Percentiles rank a stretch among this genome's conserved stretches.
phyloP scores from a whole-genome alignment of 345 rosid species.

The Atalantia buxifolia region DNA sequence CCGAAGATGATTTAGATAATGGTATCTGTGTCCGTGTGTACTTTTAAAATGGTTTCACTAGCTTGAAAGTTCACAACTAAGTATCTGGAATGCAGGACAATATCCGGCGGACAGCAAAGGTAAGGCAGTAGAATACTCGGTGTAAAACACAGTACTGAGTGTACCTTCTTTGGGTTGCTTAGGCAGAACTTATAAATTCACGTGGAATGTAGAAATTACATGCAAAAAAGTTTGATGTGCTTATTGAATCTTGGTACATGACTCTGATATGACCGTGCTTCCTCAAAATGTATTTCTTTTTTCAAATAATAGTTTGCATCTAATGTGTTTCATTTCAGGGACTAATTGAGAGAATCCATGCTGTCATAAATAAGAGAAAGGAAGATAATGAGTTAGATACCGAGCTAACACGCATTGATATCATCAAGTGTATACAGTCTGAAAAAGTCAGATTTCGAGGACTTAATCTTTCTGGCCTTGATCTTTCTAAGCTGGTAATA shows the following conservation, averaged over 20 bases:
- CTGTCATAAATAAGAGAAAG: constrained; percentile 42
- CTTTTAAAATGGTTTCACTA: background rate
- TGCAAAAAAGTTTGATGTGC: background rate
- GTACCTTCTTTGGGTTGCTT: background rate
- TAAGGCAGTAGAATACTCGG: background rate
- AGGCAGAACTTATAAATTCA: background rate
- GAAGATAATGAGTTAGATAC: constrained; percentile 53
- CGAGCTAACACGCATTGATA: constrained; percentile 74
- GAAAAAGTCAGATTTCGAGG: constrained; percentile 79
- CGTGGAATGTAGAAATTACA: background rate
- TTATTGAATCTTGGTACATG: background rate
- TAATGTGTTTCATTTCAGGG: constrained; percentile 44
- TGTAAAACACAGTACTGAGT: background rate
- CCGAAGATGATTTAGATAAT: background rate
- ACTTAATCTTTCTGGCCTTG: constrained; percentile 81
- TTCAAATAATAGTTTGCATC: background rate
- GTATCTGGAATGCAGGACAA: background rate
- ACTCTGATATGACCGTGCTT: background rate
- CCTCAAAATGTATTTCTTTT: background rate
- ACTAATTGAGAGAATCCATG: constrained; percentile 54
- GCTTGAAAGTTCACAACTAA: background rate
- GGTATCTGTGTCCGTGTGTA: background rate
- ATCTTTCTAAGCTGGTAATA: constrained; percentile 91
- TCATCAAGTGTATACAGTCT: constrained; percentile 87
- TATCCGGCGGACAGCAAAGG: background rate